Evolutionary conservation across 2,329 filamentous ascomycete genomes (phyloP), one percentile per base, ranked within the genome.

Genomic region (Phialophora chinensis): DNA sequence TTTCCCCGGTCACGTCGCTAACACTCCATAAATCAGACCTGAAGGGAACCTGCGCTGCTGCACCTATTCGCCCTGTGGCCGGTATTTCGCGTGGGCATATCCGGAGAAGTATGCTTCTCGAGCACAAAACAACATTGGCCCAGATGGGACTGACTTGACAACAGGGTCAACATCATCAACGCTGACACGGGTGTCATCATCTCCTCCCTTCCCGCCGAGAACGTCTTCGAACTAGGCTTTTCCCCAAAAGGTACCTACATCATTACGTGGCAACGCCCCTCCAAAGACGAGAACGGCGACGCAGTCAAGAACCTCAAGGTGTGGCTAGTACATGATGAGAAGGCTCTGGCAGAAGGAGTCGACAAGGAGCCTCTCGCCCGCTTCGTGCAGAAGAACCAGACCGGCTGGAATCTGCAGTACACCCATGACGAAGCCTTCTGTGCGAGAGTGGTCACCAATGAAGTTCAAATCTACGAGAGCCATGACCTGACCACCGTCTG

Each of bases 361-460:
- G 90, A 91, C 80, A 84, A 89, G 69, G 78, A 81, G 74, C 88
- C 93, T 33, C 85, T 97, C 54, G 94, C 93, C 70, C 86, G 88
- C 75, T 99, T 96, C 78, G 95, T 99, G 72, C 95, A 99, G 80
- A 97, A 97, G 85, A 91, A 89, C 71, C 92, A 96, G 83, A 92
- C 91, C 54, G 92, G 93, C 75, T 98, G 94, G 94, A 98, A 97
- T 78, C 84, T 99, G 76, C 94, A 98, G 81, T 99, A 98, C 80
- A 97, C 93, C 33, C 86, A 88, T 66, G 95, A 99, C 77, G 95
- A 99, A 85, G 87, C 89, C 78, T 94, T 92, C 79, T 98, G 94
- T 79, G 95, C 94, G 72, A 92, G 95, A 72, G 86, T 90, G 69
- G 94, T 98, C 74, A 97, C 92, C 79, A 99, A 99, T 78, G 93